Conservation (phyloP, 2,329 filamentous ascomycete genomes). For the Colletotrichum lindemuthianum region DNA sequence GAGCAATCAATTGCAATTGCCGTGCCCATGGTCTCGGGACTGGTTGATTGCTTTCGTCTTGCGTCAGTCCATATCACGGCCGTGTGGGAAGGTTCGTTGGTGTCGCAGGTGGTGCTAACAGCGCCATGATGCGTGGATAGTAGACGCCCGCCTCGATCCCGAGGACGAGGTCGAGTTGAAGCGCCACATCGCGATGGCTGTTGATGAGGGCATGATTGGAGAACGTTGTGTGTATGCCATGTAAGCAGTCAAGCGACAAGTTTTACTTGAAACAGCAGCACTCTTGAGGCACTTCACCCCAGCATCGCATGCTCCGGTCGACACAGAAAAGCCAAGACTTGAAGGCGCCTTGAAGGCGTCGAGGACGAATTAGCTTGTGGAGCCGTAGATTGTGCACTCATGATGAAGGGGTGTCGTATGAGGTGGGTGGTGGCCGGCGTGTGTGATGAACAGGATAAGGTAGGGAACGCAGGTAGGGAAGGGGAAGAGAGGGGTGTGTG, state of each 20-base stretch:
- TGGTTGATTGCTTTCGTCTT: conserved; percentile 25
- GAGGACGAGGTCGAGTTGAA: conserved; percentile 5
- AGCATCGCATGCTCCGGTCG: conserved; percentile 16
- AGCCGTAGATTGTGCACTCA: conserved; percentile 25
- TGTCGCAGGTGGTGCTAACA: conserved; percentile 6
- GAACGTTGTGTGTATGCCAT: too few relatives aligned
- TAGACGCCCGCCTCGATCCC: conserved; percentile 12
- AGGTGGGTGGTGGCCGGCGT: conserved; percentile 26
- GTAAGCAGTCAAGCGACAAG: conserved; percentile 4
- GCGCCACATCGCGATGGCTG: background rate
- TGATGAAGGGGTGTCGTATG: conserved; percentile 32
- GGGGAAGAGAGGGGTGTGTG: conserved; percentile 6
- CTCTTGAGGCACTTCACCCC: conserved; percentile 13
- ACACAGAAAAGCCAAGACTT: conserved; percentile 27
- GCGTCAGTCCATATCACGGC: conserved; percentile 8
- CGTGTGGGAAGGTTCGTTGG: conserved; percentile 7
- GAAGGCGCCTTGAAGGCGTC: conserved; percentile 22
- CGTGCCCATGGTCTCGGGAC: conserved; percentile 12
- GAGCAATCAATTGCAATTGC: conserved; percentile 13
- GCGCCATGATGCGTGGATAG: conserved; percentile 18
- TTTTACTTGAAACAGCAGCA: conserved; percentile 33
- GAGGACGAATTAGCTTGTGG: conserved; percentile 30
- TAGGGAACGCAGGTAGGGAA: background rate
- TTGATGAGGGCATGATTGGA: too few relatives aligned
- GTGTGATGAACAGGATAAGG: background rate